Percentiles rank a stretch among this genome's conserved stretches.
phyloP scores from a whole-genome alignment of 768 basidiomycete species.

The Kwoniella shandongensis region DNA sequence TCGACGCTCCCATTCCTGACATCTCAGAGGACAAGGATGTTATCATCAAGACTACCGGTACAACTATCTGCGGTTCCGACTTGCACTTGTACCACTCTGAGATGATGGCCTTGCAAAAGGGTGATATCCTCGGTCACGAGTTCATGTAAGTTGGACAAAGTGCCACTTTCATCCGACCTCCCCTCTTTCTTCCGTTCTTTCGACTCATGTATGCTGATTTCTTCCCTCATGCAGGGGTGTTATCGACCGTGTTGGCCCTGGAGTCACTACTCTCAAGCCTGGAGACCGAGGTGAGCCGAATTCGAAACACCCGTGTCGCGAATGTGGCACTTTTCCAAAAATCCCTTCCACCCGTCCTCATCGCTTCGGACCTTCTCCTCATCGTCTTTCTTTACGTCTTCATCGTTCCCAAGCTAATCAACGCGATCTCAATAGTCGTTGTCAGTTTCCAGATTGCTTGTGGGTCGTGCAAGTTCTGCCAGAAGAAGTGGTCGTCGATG shows the following conservation, averaged over 20 bases:
- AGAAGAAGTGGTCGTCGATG: conserved; percentile 69
- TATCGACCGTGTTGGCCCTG: conserved; percentile 66
- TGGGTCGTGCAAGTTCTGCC: conserved; percentile 68
- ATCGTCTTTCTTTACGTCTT: too few relatives aligned
- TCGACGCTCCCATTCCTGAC: conserved; percentile 61
- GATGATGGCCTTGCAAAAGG: conserved; percentile 67
- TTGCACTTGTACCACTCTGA: conserved; percentile 61
- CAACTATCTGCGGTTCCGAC: conserved; percentile 68
- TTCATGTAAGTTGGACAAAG: conserved; percentile 47
- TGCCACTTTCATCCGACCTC: not conserved
- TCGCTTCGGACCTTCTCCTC: too few relatives aligned
- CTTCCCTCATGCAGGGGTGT: conserved; percentile 59
- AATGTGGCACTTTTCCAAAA: not conserved
- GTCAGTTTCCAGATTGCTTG: conserved; percentile 76
- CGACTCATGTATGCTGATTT: conserved; percentile 28
- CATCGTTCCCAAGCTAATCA: too few relatives aligned
- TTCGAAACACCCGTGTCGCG: not conserved
- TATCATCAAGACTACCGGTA: conserved; percentile 71
- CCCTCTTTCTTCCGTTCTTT: not conserved
- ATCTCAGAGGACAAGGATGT: conserved; percentile 71
- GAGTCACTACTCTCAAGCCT: conserved; percentile 62
- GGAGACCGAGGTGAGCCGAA: conserved; percentile 59
- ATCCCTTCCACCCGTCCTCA: too few relatives aligned
- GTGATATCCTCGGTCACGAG: conserved; percentile 75
- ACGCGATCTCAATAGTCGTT: conserved; percentile 59